Percentiles rank a stretch among this genome's conserved stretches.
These are phyloP conservation scores for Ballota nigra DNA, from an alignment of 257 asterid species.

Conservation along the genomic window DNA sequence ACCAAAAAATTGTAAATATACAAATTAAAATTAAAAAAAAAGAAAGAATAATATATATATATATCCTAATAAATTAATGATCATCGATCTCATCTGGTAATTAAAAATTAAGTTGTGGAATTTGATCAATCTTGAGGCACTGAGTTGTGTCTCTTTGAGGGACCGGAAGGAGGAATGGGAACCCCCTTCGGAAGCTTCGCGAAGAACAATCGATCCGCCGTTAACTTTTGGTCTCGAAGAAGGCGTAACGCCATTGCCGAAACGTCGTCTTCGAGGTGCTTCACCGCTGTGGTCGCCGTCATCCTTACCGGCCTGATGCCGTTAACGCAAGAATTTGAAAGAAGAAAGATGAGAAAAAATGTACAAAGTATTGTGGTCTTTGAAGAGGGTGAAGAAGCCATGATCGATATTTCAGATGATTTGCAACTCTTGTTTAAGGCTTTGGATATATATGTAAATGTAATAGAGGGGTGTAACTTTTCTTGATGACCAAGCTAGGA, in stretches of 20 bases:
- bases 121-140: constrained; percentile 22
- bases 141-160: constrained; percentile 48
- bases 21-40: neutral
- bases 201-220: constrained; percentile 24
- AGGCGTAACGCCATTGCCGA: constrained; percentile 22
- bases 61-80: neutral
- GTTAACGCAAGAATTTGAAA: constrained; percentile 9
- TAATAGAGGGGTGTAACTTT: neutral
- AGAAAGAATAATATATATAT: neutral
- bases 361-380: neutral
- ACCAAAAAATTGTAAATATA: neutral
- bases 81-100: too few relatives aligned
- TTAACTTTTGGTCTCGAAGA: constrained; percentile 3
- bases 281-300: constrained; percentile 7
- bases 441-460: neutral
- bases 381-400: constrained; percentile 12
- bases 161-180: constrained; percentile 55
- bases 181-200: constrained; percentile 41
- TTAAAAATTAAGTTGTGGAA: neutral
- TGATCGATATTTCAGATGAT: neutral
- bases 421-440: neutral
- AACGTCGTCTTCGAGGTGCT: constrained; percentile 21
- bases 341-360: neutral
- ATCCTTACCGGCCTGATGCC: constrained; percentile 24
- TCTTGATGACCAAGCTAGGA: constrained; percentile 12